phyloP scores from a whole-genome alignment of 257 asterid species.

The Salvia rosmarinus region DNA sequence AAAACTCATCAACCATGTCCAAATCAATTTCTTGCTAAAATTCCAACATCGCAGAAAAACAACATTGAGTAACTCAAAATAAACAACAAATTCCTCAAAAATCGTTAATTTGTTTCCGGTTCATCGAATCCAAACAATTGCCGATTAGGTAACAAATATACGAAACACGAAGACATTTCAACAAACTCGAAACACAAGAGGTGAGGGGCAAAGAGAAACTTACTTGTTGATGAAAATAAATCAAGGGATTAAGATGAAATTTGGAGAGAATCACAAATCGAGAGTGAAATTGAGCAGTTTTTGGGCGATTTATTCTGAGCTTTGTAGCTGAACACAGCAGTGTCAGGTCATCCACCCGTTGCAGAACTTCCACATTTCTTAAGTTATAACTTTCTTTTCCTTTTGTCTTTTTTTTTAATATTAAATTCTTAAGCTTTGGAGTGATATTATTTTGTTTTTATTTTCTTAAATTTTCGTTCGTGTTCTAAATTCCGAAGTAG shows the following conservation, averaged over 20 bases:
- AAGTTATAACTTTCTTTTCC: not conserved
- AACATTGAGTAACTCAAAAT: constrained; percentile 17
- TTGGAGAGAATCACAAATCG: constrained; percentile 9
- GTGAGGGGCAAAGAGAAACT: constrained; percentile 22
- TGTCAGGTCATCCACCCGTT: constrained; percentile 39
- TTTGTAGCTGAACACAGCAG: constrained; percentile 37
- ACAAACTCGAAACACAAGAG: not conserved
- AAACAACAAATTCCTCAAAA: constrained; percentile 1
- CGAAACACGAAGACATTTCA: constrained; percentile 5
- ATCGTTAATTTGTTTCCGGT: not conserved
- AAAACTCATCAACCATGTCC: constrained; percentile 22
- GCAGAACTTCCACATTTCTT: constrained; percentile 28
- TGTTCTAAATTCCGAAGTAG: too few relatives aligned
- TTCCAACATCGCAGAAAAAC: not conserved
- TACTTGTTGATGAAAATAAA: constrained; percentile 35
- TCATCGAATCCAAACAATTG: not conserved
- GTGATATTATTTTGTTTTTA: not conserved
- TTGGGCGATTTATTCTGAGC: constrained; percentile 18
- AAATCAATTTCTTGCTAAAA: constrained; percentile 16
- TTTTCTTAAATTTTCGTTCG: too few relatives aligned
- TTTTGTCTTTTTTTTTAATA: not conserved
- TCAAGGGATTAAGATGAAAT: not conserved
- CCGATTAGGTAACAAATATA: not conserved
- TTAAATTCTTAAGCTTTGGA: too few relatives aligned
- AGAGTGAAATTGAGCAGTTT: constrained; percentile 9